A percentile compares a stretch with the other conserved stretches of the same genome.
Conservation (phyloP, 495 filamentous ascomycete species). For the Hypomontagnella submonticulosa region DNA sequence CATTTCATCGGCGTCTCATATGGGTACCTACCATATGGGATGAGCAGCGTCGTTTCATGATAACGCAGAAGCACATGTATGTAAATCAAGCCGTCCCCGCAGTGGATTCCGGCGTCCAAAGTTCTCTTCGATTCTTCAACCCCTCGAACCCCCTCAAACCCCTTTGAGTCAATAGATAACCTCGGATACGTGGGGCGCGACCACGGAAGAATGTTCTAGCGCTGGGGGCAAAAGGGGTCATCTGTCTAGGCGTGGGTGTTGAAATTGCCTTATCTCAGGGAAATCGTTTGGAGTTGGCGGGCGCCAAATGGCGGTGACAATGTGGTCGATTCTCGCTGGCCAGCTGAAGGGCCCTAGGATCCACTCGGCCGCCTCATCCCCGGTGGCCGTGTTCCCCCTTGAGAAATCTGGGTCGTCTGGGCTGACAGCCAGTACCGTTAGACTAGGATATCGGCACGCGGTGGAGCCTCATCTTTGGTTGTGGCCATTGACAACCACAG, state of each 20-base stretch:
- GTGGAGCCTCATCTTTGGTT: conserved; percentile 39
- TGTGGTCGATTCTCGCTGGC: conserved; percentile 48
- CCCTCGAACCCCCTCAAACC: conserved; percentile 3
- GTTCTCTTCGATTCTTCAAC: conserved; percentile 1
- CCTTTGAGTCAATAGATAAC: not conserved
- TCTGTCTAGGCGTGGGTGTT: conserved; percentile 12
- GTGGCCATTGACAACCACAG: conserved; percentile 46
- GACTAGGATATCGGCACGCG: conserved; percentile 40
- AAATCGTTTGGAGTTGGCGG: conserved; percentile 32
- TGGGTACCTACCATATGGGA: conserved; percentile 13
- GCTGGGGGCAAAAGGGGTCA: conserved; percentile 1
- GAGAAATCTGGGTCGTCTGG: conserved; percentile 26
- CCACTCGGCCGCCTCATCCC: conserved; percentile 48
- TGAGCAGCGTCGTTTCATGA: conserved; percentile 10
- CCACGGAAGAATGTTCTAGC: conserved; percentile 32
- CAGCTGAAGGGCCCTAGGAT: conserved; percentile 35
- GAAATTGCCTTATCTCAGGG: conserved; percentile 32
- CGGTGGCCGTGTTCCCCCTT: conserved; percentile 41
- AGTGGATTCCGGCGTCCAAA: conserved; percentile 23
- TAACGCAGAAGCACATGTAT: conserved; percentile 11
- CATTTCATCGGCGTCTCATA: conserved; percentile 23
- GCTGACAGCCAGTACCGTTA: conserved; percentile 39
- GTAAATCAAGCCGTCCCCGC: conserved; percentile 24
- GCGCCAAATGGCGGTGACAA: conserved; percentile 50
- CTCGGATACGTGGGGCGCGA: conserved; percentile 31